Evolutionary conservation across 768 basidiomycete genomes (phyloP).

Genomic region (Macrolepiota albuminosa): DNA sequence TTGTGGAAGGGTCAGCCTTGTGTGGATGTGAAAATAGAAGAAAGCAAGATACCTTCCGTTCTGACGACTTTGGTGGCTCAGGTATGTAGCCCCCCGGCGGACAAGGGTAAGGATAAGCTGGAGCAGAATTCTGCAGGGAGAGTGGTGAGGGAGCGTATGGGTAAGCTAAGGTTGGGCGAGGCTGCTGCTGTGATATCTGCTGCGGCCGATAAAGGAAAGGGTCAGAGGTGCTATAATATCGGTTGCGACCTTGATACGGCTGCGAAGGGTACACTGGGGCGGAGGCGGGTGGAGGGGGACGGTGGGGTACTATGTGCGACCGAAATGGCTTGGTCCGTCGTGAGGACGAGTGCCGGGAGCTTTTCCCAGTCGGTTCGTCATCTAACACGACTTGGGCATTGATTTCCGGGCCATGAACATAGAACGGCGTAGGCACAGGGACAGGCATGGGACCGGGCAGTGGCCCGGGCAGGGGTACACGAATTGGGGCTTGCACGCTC

Average conservation of each 20-base stretch:
- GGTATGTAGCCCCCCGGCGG: background rate
- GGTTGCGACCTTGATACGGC: background rate
- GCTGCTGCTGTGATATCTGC: background rate
- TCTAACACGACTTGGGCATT: background rate
- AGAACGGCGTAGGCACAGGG: background rate
- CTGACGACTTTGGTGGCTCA: background rate
- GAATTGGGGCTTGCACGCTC: slow-evolving; percentile 2
- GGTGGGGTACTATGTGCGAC: background rate
- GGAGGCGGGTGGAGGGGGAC: slow-evolving; percentile 1
- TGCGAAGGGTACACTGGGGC: background rate
- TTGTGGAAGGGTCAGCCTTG: background rate
- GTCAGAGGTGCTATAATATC: background rate
- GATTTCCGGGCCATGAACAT: background rate
- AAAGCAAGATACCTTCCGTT: background rate
- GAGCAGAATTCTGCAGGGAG: slow-evolving; percentile 6
- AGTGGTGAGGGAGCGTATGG: slow-evolving; percentile 1
- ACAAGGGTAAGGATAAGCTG: slow-evolving; percentile 1
- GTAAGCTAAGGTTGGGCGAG: background rate
- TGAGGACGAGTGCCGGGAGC: background rate
- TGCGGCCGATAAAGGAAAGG: background rate
- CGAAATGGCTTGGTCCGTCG: background rate
- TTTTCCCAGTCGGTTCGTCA: background rate
- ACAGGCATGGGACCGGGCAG: slow-evolving; percentile 6
- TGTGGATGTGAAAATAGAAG: background rate
- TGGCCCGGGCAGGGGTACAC: background rate